phyloP scores from a whole-genome alignment of 805 yeast species.

The Trichomonascus vanleenenianus region DNA sequence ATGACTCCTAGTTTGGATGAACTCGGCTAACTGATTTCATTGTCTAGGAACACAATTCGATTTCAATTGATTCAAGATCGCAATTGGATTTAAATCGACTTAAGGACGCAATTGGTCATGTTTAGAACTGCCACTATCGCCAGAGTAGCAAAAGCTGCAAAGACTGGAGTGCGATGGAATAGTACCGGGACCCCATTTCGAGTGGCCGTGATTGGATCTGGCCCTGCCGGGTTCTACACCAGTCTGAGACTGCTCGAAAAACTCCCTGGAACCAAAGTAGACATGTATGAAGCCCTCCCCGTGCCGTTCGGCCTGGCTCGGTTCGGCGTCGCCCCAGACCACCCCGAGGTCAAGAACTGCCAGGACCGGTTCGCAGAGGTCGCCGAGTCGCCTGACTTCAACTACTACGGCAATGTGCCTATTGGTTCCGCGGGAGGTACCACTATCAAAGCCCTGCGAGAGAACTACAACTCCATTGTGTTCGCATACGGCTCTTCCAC shows the following conservation, averaged over 20 bases:
- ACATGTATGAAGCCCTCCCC: constrained; percentile 76
- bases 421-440: constrained; percentile 56
- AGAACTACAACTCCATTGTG: constrained; percentile 63
- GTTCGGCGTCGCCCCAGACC: constrained; percentile 99
- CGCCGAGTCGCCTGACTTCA: constrained; percentile 32
- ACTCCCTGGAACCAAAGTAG: constrained; percentile 41
- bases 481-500: constrained; percentile 74
- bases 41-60: too few relatives aligned
- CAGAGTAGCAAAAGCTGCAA: constrained; percentile 1
- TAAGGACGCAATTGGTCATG: too few relatives aligned
- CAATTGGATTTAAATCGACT: too few relatives aligned
- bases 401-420: constrained; percentile 63
- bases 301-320: constrained; percentile 88
- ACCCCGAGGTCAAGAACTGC: constrained; percentile 81
- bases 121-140: too few relatives aligned
- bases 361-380: constrained; percentile 62
- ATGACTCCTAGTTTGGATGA: too few relatives aligned
- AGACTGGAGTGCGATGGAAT: neutral
- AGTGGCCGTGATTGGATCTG: constrained; percentile 84
- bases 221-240: constrained; percentile 95
- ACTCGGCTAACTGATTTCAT: too few relatives aligned
- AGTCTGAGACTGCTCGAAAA: constrained; percentile 61
- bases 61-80: too few relatives aligned
- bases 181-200: constrained; percentile 4
- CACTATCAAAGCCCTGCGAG: constrained; percentile 39